These are phyloP conservation scores for Psilocybe tampanensis DNA, from an alignment of 768 basidiomycete genomes.

Conservation along the genomic window DNA sequence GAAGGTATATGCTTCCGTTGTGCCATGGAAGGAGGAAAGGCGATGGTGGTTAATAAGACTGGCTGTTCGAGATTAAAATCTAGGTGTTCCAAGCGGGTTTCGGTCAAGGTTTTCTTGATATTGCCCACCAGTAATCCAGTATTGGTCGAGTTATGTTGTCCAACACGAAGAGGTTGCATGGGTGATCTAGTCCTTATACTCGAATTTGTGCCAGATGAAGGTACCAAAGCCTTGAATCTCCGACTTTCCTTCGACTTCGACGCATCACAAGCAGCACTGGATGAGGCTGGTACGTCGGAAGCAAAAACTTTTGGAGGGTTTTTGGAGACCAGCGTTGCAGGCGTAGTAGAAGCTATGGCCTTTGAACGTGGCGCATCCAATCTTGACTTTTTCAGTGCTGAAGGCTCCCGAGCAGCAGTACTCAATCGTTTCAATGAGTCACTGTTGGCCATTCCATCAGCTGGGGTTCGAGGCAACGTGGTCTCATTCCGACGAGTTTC, in stretches of 20 bases:
- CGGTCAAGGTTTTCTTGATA: too few species aligned
- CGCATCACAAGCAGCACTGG: neutral
- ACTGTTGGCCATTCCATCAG: neutral
- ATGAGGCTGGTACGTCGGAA: neutral
- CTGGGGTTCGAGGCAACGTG: too few species aligned
- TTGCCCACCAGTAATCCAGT: too few species aligned
- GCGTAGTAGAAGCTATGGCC: neutral
- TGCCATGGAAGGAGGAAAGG: constrained; percentile 58
- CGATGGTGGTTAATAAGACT: constrained; percentile 40
- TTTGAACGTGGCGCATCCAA: neutral
- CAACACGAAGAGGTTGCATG: too few species aligned
- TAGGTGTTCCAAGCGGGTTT: neutral
- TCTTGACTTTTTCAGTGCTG: neutral
- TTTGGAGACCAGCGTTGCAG: neutral
- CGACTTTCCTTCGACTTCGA: neutral
- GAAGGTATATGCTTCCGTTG: constrained; percentile 56
- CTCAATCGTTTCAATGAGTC: neutral
- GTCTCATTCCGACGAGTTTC: too few species aligned
- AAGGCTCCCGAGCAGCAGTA: neutral
- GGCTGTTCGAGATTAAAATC: constrained; percentile 40
- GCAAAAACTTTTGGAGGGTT: neutral
- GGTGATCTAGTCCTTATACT: too few species aligned
- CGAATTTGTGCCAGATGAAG: neutral
- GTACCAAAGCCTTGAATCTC: neutral
- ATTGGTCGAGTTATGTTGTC: too few species aligned